Base-by-base conservation (phyloP, 2,329 filamentous ascomycete species). In the Pyricularia grisea region DNA sequence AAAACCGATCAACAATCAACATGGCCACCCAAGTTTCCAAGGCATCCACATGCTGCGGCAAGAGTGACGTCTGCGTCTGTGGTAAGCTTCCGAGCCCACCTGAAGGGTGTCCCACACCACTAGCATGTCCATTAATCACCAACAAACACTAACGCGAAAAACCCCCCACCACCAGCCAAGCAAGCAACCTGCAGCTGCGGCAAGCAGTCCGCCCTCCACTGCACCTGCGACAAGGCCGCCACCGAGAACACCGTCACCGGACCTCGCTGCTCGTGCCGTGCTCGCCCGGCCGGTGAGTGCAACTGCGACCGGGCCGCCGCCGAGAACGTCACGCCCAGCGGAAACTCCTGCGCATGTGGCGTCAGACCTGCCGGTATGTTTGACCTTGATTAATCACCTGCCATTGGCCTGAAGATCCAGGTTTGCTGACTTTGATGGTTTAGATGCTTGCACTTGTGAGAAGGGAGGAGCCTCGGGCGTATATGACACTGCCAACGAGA, bases 151-250 rank as follows among this genome's bases (percentile, higher is more conserved):
- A 28, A 63, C 60, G 2, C 60, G 7, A 7, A 28, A 17, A 20
- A n/a, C n/a, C n/a, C 60, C 60, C 33, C 60, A 28, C 23, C 60
- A 63, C 73, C 76, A 87, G 88, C 87, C 74, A 79, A 87, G 74
- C 84, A 90, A 79, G 88, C 88, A 10, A 90, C 84, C 70, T 97
- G 93, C 87, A 96, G 92, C 20, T 98, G 94, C 79, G 94, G 94
- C 77, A 89, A 97, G 83, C 87, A 95, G 78, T 87, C 89, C 4
- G 94, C 94, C 67, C 88, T 97, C 66, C 85, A 94, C 78, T 98
- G 94, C 87, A 91, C 84, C 71, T 97, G 94, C 82, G 88, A 88
- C 75, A 94, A 92, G 79, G 86, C 93, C 4, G 72, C 84, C 4
- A 80, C 83, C 20, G 94, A 97, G 84, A 97, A 97, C 84, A 81